Percentiles rank a stretch among this genome's conserved stretches.
Evolutionary conservation across 164 flowering plant species (phyloP).

Genomic region (Cinnamomum chago): DNA sequence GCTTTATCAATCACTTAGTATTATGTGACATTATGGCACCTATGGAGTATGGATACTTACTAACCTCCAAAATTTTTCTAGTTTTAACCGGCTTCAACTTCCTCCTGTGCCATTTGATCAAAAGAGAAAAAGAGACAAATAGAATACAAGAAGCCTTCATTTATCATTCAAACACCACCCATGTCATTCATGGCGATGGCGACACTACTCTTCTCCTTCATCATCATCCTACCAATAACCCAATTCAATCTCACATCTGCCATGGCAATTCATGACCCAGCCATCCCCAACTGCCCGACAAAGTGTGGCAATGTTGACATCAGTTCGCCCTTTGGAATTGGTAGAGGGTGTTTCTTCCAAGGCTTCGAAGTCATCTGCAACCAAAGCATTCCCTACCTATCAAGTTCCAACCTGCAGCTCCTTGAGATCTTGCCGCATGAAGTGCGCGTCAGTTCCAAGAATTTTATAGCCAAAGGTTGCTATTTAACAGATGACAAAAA

Average conservation of each 20-base stretch:
- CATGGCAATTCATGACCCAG: not conserved
- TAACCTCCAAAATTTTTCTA: not conserved
- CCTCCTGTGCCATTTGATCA: not conserved
- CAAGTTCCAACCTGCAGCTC: not conserved
- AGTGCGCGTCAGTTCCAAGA: slow-evolving; percentile 5
- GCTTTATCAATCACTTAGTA: too few relatives aligned
- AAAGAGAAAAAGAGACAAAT: not conserved
- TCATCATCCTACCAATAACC: not conserved
- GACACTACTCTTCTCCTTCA: not conserved
- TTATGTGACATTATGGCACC: too few relatives aligned
- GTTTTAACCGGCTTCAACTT: not conserved
- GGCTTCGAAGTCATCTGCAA: slow-evolving; percentile 10
- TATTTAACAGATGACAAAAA: too few relatives aligned
- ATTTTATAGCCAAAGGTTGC: not conserved
- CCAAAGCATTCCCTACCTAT: not conserved
- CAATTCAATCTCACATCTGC: not conserved
- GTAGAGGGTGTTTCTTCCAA: not conserved
- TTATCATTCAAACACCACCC: not conserved
- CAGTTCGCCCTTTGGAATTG: slow-evolving; percentile 7
- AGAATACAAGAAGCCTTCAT: not conserved
- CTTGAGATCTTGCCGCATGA: not conserved
- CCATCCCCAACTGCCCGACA: not conserved
- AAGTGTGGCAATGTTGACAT: slow-evolving; percentile 4
- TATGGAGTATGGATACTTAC: too few relatives aligned
- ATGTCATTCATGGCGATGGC: not conserved